Evolutionary conservation across 73 alveolate genomes (phyloP).

Genomic region (Paramecium primaurelia): DNA sequence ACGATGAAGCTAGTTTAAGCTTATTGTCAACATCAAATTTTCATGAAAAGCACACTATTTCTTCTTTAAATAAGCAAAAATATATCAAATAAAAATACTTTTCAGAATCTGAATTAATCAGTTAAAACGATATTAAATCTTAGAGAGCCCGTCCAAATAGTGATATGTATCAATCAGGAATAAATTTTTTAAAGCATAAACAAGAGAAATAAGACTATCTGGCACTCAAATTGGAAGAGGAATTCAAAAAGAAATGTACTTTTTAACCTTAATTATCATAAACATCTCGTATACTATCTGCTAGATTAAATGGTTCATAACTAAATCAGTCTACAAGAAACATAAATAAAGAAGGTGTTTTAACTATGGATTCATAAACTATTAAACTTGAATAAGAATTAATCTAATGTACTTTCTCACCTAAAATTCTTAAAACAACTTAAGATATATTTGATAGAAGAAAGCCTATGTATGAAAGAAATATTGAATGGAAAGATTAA

Average conservation of each 20-base stretch:
- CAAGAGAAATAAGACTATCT: not conserved
- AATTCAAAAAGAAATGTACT: not conserved
- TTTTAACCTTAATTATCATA: not conserved
- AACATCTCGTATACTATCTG: not conserved
- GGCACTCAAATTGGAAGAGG: not conserved
- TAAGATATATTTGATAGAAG: conserved; percentile 17
- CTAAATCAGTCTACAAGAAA: not conserved
- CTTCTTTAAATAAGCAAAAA: not conserved
- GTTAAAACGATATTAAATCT: not conserved
- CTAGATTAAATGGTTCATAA: not conserved
- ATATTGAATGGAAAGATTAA: not conserved
- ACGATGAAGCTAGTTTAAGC: conserved; percentile 30
- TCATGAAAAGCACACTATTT: conserved; percentile 1
- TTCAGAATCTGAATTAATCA: conserved; percentile 10
- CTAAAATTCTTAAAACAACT: conserved; percentile 2
- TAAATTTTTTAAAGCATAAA: not conserved
- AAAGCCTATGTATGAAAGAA: conserved; percentile 32
- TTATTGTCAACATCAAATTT: not conserved
- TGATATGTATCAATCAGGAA: conserved; percentile 17
- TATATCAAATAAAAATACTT: not conserved
- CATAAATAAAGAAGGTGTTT: not conserved
- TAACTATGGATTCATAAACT: not conserved
- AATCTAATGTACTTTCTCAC: conserved; percentile 20
- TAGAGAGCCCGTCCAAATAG: not conserved
- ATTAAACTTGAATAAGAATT: conserved; percentile 2